These are phyloP conservation scores for Colletotrichum sp. DNA, from an alignment of 2,329 filamentous ascomycete species.

Conservation along the genomic window DNA sequence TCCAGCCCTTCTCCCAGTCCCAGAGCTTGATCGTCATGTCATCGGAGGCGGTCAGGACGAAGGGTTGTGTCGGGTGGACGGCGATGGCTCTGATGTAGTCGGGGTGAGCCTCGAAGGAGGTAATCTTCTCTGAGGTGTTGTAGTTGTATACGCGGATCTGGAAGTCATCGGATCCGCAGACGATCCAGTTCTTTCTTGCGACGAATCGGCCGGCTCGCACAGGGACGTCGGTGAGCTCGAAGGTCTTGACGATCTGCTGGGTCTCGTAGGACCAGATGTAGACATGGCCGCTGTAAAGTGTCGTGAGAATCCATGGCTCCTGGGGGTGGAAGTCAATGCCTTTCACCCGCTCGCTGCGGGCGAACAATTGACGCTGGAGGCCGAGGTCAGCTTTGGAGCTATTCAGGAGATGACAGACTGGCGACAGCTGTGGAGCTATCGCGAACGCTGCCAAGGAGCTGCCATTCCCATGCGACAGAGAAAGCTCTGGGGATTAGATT, in stretches of 20 bases:
- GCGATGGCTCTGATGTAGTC: conserved; percentile 98
- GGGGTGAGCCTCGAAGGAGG: conserved; percentile 94
- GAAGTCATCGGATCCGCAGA: conserved; percentile 91
- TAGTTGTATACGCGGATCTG: conserved; percentile 90
- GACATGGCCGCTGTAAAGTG: conserved; percentile 92
- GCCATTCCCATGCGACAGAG: neutral
- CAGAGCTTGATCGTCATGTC: conserved; percentile 99
- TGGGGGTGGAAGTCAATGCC: conserved; percentile 96
- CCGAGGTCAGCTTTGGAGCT: conserved; percentile 7
- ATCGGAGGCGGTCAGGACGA: conserved; percentile 94
- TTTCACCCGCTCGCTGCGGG: conserved; percentile 94
- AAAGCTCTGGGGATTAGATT: neutral
- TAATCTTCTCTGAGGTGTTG: conserved; percentile 99
- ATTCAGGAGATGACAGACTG: conserved; percentile 2
- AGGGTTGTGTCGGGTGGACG: conserved; percentile 93
- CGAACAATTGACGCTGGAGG: conserved; percentile 55
- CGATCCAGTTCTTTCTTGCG: conserved; percentile 98
- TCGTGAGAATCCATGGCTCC: conserved; percentile 96
- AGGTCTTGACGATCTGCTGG: conserved; percentile 96
- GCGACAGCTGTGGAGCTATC: neutral
- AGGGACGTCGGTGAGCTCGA: conserved; percentile 97
- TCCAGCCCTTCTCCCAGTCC: conserved; percentile 99
- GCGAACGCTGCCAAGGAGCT: neutral
- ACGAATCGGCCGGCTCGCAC: conserved; percentile 96
- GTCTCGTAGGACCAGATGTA: conserved; percentile 99